Evolutionary conservation across 345 rosid genomes (phyloP), one percentile per base, ranked within the genome.

Genomic region (Brassica cretica): DNA sequence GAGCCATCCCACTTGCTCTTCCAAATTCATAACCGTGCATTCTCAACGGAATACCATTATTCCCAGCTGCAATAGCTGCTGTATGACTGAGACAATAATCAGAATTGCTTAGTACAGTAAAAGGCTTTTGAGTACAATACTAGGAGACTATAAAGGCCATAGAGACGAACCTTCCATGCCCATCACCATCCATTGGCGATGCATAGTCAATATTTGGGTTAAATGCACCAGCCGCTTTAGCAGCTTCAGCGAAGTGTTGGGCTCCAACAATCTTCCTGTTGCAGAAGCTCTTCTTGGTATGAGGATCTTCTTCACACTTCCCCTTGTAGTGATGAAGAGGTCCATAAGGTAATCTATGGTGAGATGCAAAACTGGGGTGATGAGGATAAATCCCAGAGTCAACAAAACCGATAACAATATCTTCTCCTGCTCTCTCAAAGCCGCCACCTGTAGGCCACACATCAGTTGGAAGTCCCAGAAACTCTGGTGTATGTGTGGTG

Each of bases 361-460:
- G 87, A 55, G 94, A 73, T 33, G 91, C 89, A 76, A 96, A 96
- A 84, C 99, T 96, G 18, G 97, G 98, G 76, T 96, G 99, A 68
- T 81, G 94, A 29, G 97, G 93, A 85, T 85, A 91, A 66, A 96
- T 93, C 76, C 99, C 99, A 0, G 99, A 96, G 85, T 96, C 99
- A 14, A 96, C 92, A 77, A 96, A 91, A 58, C 99, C 99, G 53
- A 96, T 96, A 37, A 96, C 90, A 76, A 96, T 88, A 76, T 91
- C 90, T 82, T 96, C 99, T 81, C 99, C 99, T 7, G 98, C 99
- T 85, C 87, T 86, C 63, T 87, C 96, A 81, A 87, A 92, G 72
- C 99, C 99, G 62, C 99, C 99, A 60, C 96, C 99, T 8, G 97
- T 90, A 0, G 99, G 99, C 99, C 99, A 96, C 63, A 96, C 99